phyloP scores from a whole-genome alignment of 2,329 filamentous ascomycete genomes.

The Ophiostoma populinum region DNA sequence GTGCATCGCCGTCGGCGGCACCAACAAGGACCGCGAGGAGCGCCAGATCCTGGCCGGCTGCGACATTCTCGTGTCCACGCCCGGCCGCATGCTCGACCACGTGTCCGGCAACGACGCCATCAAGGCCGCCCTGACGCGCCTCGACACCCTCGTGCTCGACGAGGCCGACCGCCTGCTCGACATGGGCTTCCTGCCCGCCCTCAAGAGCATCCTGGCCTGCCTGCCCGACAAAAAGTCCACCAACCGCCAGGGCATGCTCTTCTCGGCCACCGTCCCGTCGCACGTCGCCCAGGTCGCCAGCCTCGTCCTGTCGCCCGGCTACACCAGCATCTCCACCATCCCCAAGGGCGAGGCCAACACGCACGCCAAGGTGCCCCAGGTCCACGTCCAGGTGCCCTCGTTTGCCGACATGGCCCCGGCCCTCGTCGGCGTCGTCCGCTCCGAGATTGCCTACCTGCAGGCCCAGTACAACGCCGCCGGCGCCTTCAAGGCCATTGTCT shows the following conservation, averaged over 20 bases:
- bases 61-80: slow-evolving; percentile 66
- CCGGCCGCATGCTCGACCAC: slow-evolving; percentile 63
- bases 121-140: slow-evolving; percentile 42
- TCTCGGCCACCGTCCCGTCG: slow-evolving; percentile 66
- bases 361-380: slow-evolving; percentile 60
- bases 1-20: slow-evolving; percentile 63
- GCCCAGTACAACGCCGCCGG: slow-evolving; percentile 12
- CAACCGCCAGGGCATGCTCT: slow-evolving; percentile 58
- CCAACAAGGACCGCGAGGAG: slow-evolving; percentile 58
- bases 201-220: slow-evolving; percentile 59
- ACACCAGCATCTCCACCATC: slow-evolving; percentile 71
- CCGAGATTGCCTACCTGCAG: slow-evolving; percentile 17
- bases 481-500: slow-evolving; percentile 73
- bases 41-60: slow-evolving; percentile 53
- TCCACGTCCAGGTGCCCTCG: slow-evolving; percentile 47
- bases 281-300: slow-evolving; percentile 64
- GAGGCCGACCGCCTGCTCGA: slow-evolving; percentile 71
- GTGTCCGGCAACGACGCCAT: slow-evolving; percentile 55
- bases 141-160: slow-evolving; percentile 70
- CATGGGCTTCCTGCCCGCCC: slow-evolving; percentile 64
- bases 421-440: slow-evolving; percentile 38
- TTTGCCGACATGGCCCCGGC: slow-evolving; percentile 48
- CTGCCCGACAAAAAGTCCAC: slow-evolving; percentile 45
- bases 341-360: slow-evolving; percentile 58
- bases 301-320: slow-evolving; percentile 48